Evolutionary conservation across 352 stramenopile species (phyloP).

Genomic region (Globisporangium megalacanthum): DNA sequence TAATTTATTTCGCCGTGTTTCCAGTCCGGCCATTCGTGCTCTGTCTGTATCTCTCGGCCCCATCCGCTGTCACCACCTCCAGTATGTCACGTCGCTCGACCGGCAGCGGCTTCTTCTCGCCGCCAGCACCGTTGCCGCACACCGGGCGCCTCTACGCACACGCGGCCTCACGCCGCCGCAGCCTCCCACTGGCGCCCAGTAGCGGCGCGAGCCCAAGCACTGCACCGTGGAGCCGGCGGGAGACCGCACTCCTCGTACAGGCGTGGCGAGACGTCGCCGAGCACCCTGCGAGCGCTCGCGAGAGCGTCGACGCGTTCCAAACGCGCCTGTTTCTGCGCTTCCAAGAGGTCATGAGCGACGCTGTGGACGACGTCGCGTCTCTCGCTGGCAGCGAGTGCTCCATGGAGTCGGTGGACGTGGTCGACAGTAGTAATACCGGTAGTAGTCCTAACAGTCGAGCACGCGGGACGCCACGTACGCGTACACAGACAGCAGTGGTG

Average conservation of each 20-base stretch:
- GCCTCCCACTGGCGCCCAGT: neutral
- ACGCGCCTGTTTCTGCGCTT: conserved; percentile 13
- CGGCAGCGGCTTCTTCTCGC: conserved; percentile 7
- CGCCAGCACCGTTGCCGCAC: neutral
- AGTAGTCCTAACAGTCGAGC: no score
- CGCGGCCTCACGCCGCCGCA: conserved; percentile 1
- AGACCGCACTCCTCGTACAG: conserved; percentile 7
- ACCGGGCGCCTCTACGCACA: conserved; percentile 2
- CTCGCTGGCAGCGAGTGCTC: conserved; percentile 10
- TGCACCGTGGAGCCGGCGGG: conserved; percentile 6
- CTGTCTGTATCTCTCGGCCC: no score
- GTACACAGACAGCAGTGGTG: conserved; percentile 11
- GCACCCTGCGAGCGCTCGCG: conserved; percentile 3
- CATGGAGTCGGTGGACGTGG: conserved; percentile 7
- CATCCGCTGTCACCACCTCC: no score
- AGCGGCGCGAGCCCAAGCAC: conserved; percentile 4
- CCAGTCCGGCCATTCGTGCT: no score
- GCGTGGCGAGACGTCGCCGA: conserved; percentile 11
- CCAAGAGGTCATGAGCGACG: conserved; percentile 1
- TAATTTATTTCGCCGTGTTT: no score
- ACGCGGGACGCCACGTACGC: neutral
- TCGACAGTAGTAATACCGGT: neutral
- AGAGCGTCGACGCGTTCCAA: conserved; percentile 15
- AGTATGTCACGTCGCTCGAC: neutral
- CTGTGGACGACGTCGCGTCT: neutral